Evolutionary conservation across 768 basidiomycete genomes (phyloP).

Genomic region (Kockovaella imperatae): DNA sequence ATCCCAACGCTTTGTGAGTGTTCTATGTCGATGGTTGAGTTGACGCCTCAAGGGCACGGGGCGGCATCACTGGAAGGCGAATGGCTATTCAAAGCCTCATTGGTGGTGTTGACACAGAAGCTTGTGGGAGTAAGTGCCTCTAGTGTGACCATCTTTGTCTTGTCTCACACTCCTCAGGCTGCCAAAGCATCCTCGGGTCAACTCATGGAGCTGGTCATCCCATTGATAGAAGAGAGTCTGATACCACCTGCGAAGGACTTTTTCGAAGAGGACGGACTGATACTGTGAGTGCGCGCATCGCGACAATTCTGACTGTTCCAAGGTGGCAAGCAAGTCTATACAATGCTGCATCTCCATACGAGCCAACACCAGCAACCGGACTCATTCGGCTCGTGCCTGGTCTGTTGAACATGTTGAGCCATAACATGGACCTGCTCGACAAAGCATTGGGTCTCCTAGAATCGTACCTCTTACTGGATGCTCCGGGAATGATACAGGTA

Average conservation of each 20-base stretch:
- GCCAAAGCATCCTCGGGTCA: constrained; percentile 32
- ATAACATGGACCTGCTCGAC: constrained; percentile 34
- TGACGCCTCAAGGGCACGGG: constrained; percentile 29
- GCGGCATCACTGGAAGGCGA: constrained; percentile 40
- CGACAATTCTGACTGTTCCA: constrained; percentile 1
- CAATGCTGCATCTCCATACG: constrained; percentile 33
- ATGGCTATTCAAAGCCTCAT: constrained; percentile 44
- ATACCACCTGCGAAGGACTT: constrained; percentile 40
- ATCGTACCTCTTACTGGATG: constrained; percentile 41
- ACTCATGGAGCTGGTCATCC: constrained; percentile 41
- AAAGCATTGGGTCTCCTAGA: constrained; percentile 31
- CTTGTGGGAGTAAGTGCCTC: constrained; percentile 24
- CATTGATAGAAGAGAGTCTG: constrained; percentile 42
- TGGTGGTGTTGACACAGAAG: constrained; percentile 39
- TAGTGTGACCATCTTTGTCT: background rate
- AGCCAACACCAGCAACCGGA: constrained; percentile 25
- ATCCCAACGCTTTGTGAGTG: constrained; percentile 39
- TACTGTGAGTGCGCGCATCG: constrained; percentile 20
- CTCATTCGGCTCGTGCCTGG: constrained; percentile 36
- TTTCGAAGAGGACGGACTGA: constrained; percentile 42
- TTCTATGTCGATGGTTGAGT: background rate
- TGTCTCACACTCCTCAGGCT: constrained; percentile 11
- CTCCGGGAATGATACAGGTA: constrained; percentile 26
- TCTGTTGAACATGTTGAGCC: constrained; percentile 26
- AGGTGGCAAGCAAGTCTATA: constrained; percentile 41